Conservation (phyloP, 2,329 filamentous ascomycete species). For the Uncinocarpus reesii region DNA sequence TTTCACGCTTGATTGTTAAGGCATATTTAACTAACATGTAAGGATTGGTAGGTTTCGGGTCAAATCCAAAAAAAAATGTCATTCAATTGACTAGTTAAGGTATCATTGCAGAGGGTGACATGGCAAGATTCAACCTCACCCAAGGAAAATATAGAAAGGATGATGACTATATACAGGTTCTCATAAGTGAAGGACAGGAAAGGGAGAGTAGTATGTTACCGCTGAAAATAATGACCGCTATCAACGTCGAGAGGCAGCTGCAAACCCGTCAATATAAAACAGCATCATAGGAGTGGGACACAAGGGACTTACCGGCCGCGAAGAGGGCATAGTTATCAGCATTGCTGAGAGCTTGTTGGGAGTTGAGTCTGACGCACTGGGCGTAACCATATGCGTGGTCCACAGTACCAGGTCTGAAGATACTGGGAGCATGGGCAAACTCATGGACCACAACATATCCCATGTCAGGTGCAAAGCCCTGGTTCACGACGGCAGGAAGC, state of each 20-base stretch:
- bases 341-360: constrained; percentile 4
- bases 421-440: background rate
- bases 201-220: background rate
- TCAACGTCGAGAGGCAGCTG: too few species aligned
- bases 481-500: background rate
- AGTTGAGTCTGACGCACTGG: background rate
- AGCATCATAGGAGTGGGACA: too few species aligned
- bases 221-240: too few species aligned
- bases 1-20: too few species aligned
- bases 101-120: too few species aligned
- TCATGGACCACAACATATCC: constrained; percentile 7
- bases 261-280: too few species aligned
- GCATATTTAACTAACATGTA: too few species aligned
- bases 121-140: too few species aligned
- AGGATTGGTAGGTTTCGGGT: too few species aligned
- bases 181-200: background rate
- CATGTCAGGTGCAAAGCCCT: background rate
- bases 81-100: too few species aligned
- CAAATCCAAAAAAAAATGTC: too few species aligned
- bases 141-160: too few species aligned
- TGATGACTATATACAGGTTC: background rate
- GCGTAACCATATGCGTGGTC: constrained; percentile 10
- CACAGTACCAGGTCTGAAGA: background rate
- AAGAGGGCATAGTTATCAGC: constrained; percentile 10
- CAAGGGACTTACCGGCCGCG: constrained; percentile 13